A percentile compares a stretch with the other conserved stretches of the same genome.
Conservation (phyloP, 306 rosid genomes). For the Cotoneaster glaucophyllus region DNA sequence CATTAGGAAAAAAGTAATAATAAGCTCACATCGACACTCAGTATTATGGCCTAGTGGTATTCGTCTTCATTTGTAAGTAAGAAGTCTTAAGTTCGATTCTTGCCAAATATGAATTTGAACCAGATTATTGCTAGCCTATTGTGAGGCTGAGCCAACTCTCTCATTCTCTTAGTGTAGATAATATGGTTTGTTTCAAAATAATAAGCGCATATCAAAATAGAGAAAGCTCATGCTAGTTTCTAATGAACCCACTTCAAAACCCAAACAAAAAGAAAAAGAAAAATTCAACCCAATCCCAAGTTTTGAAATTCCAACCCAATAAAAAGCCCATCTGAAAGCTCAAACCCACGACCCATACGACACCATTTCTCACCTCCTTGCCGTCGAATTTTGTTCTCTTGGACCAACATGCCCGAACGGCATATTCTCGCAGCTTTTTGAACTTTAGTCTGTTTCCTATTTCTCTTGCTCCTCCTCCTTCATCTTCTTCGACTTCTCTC, state of each 20-base stretch:
- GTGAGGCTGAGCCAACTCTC: accelerated
- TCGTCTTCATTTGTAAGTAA: no score
- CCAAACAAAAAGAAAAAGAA: background rate
- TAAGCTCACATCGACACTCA: background rate
- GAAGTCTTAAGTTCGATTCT: no score
- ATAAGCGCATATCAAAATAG: background rate
- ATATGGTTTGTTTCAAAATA: no score
- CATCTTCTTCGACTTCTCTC: background rate
- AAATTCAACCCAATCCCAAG: background rate
- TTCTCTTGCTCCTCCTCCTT: background rate
- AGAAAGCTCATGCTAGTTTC: background rate
- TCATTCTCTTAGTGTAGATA: accelerated
- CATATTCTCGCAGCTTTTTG: slow-evolving; percentile 15
- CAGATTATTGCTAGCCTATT: no score
- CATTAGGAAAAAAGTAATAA: no score
- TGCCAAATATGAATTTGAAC: no score
- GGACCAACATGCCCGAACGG: background rate
- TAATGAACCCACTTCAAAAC: background rate
- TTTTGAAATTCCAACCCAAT: background rate
- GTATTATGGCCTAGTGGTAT: no score
- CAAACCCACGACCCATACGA: background rate
- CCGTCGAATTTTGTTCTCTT: background rate
- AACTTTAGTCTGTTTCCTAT: background rate
- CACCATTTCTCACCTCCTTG: background rate
- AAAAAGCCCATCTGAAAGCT: background rate